Percentiles rank a stretch among this genome's conserved stretches.
phyloP scores from a whole-genome alignment of 139 green algal genomes.

The Trebouxia sp. region DNA sequence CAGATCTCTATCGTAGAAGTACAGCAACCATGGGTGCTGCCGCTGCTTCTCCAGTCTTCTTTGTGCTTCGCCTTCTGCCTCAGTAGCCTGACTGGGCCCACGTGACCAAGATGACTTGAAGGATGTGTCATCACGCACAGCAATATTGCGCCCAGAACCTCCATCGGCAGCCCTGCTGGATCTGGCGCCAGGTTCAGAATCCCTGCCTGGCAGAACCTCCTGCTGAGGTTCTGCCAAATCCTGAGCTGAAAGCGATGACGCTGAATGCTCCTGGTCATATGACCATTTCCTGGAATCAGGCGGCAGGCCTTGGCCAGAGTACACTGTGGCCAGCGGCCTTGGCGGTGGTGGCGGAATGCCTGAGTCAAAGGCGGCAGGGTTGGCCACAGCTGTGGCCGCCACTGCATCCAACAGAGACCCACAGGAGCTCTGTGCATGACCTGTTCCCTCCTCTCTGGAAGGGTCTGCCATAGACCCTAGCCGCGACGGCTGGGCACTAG shows the following conservation, averaged over 20 bases:
- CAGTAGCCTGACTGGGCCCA: neutral
- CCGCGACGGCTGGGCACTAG: neutral
- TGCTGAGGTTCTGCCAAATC: neutral
- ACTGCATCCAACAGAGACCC: neutral
- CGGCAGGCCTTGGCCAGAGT: neutral
- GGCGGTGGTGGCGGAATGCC: too few relatives aligned
- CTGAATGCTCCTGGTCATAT: neutral
- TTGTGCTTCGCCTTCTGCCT: neutral
- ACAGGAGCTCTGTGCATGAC: neutral
- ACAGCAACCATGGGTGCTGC: conserved; percentile 7
- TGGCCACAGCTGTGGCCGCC: neutral
- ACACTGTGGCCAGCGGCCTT: neutral
- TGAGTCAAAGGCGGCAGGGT: too few relatives aligned
- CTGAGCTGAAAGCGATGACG: neutral
- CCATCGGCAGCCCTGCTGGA: neutral
- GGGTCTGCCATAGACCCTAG: neutral
- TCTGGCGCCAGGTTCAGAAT: too few relatives aligned
- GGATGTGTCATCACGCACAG: neutral
- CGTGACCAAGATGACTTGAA: neutral
- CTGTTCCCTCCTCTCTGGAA: too few relatives aligned
- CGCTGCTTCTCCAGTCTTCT: neutral
- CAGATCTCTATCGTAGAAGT: neutral
- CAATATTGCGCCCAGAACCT: too few relatives aligned
- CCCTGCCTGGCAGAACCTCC: too few relatives aligned
- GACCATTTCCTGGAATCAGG: too few relatives aligned